Evolutionary conservation across 208 protist genomes (phyloP).

Genomic region (Crithidia expoeki): DNA sequence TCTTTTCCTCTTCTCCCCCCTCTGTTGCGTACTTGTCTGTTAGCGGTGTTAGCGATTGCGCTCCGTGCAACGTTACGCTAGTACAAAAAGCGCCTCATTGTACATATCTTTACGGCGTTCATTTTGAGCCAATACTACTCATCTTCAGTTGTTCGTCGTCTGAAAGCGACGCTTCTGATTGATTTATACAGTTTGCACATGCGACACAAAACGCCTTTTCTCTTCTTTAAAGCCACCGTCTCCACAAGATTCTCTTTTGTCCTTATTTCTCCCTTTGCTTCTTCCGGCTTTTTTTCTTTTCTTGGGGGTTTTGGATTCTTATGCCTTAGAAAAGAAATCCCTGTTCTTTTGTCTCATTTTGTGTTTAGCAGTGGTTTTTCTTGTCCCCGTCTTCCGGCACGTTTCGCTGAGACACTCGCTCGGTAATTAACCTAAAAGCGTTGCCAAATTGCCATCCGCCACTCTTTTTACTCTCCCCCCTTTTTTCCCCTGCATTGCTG

Average conservation of each 20-base stretch:
- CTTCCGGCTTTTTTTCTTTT: neutral
- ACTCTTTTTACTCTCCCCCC: too few species aligned
- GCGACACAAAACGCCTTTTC: neutral
- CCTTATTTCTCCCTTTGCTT: neutral
- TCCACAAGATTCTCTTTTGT: neutral
- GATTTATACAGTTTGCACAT: neutral
- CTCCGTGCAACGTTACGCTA: neutral
- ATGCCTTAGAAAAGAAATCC: neutral
- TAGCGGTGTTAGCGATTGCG: neutral
- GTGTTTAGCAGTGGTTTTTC: too few species aligned
- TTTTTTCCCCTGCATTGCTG: too few species aligned
- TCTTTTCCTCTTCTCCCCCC: neutral
- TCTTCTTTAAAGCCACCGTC: neutral
- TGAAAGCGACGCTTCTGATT: neutral
- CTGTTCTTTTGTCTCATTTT: neutral
- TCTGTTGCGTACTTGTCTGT: neutral
- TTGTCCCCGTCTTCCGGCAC: too few species aligned
- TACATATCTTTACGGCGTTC: too few species aligned
- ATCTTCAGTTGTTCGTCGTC: too few species aligned
- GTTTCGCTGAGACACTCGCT: too few species aligned
- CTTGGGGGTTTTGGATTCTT: neutral
- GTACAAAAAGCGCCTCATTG: neutral
- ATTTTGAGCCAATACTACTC: too few species aligned
- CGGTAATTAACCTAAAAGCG: too few species aligned
- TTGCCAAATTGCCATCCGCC: too few species aligned